A percentile compares a stretch with the other conserved stretches of the same genome.
Conservation (phyloP, 257 asterid species). For the Solanum corneliomulleri region DNA sequence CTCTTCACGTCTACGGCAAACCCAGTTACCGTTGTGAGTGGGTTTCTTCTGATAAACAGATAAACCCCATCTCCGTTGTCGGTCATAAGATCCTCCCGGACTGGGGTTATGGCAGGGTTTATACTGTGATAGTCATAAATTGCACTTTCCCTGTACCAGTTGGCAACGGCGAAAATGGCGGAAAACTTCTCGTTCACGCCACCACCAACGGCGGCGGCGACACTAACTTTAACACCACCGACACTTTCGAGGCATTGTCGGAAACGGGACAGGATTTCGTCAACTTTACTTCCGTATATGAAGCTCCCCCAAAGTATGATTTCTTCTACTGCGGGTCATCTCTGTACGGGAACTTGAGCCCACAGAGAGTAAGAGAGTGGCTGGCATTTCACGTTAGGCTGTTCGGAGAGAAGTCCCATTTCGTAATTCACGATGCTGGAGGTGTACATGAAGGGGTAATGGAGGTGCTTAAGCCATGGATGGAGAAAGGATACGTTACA, state of each 20-base stretch:
- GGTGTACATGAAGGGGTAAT: slow-evolving; percentile 51
- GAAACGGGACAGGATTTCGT: slow-evolving; percentile 24
- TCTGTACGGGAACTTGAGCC: slow-evolving; percentile 56
- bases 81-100: slow-evolving; percentile 39
- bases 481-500: slow-evolving; percentile 59
- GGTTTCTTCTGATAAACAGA: slow-evolving; percentile 3
- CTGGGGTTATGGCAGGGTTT: slow-evolving; percentile 83
- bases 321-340: slow-evolving; percentile 72
- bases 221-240: slow-evolving; percentile 24
- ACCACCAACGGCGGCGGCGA: slow-evolving; percentile 36
- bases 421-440: slow-evolving; percentile 80
- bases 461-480: slow-evolving; percentile 76
- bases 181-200: slow-evolving; percentile 42
- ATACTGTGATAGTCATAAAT: slow-evolving; percentile 66
- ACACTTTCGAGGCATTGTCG: slow-evolving; percentile 29
- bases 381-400: slow-evolving; percentile 56
- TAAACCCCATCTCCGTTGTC: not conserved
- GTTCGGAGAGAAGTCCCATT: slow-evolving; percentile 55
- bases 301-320: slow-evolving; percentile 32
- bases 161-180: slow-evolving; percentile 20
- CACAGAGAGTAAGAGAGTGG: slow-evolving; percentile 72
- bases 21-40: slow-evolving; percentile 37
- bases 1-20: slow-evolving; percentile 29
- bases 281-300: slow-evolving; percentile 7
- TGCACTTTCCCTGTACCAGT: slow-evolving; percentile 43